phyloP scores from a whole-genome alignment of 2,329 filamentous ascomycete genomes.

The Diaporthe citriasiana region DNA sequence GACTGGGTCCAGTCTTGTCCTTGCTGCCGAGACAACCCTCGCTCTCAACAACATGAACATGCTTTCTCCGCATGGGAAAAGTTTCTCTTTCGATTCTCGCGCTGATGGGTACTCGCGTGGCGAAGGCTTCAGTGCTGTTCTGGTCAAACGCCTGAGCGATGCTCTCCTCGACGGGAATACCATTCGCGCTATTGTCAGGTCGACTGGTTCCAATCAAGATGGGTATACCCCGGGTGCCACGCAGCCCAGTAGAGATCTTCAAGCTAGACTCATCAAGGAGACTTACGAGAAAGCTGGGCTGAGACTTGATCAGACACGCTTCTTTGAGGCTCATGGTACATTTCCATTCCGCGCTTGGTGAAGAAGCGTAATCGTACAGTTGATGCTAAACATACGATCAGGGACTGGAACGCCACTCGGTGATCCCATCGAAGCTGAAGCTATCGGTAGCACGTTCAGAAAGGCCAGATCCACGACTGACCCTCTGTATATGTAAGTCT shows the following conservation, averaged over 20 bases:
- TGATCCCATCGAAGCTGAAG: no score
- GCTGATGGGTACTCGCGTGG: conserved; percentile 63
- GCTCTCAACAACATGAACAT: conserved; percentile 41
- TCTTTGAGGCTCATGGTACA: conserved; percentile 55
- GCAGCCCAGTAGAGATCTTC: conserved; percentile 53
- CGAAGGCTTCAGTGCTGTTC: conserved; percentile 58
- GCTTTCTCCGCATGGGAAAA: conserved; percentile 45
- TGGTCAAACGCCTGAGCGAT: conserved; percentile 59
- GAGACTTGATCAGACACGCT: conserved; percentile 43
- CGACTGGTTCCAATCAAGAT: conserved; percentile 54
- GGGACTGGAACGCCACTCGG: no score
- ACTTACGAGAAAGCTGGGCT: conserved; percentile 51
- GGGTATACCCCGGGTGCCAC: conserved; percentile 58
- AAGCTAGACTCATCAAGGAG: conserved; percentile 51
- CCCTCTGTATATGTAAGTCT: no score
- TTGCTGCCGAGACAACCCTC: conserved; percentile 47
- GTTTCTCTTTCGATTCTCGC: conserved; percentile 53
- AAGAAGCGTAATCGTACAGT: no score
- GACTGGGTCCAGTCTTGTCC: neutral
- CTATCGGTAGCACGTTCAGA: no score
- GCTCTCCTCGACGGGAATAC: conserved; percentile 59
- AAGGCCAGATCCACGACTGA: no score
- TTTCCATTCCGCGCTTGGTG: no score
- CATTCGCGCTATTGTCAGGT: conserved; percentile 52
- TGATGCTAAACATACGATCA: no score